phyloP scores from a whole-genome alignment of 2,329 filamentous ascomycete species.

The Albifimbria verrucaria region DNA sequence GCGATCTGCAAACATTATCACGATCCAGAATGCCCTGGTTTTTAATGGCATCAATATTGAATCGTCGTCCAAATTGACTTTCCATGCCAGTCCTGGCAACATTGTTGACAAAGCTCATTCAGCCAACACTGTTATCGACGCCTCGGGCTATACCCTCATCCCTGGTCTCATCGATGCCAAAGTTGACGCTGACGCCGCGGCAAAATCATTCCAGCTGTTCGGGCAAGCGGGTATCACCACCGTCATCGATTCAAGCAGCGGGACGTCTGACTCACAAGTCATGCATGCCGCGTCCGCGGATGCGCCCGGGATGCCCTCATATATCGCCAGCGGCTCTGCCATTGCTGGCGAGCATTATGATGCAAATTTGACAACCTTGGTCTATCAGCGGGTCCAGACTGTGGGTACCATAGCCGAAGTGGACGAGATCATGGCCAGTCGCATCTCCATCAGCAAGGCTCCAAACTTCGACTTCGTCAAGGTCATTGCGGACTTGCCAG shows the following conservation, averaged over 20 bases:
- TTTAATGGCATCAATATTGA: neutral
- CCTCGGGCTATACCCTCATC: conserved; percentile 9
- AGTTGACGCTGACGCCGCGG: conserved; percentile 4
- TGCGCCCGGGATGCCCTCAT: neutral
- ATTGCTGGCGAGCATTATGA: neutral
- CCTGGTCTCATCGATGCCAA: conserved; percentile 13
- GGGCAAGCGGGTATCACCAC: conserved; percentile 10
- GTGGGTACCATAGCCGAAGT: conserved; percentile 2
- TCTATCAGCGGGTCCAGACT: conserved; percentile 2
- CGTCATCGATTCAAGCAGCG: conserved; percentile 11
- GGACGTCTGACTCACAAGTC: neutral
- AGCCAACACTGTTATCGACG: conserved; percentile 29
- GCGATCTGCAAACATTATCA: neutral
- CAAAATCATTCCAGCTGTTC: conserved; percentile 1
- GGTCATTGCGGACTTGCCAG: conserved; percentile 16
- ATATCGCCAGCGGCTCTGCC: neutral
- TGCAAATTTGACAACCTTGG: neutral
- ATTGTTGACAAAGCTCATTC: neutral
- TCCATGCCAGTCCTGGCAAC: neutral
- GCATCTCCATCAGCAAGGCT: neutral
- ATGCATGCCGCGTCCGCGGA: neutral
- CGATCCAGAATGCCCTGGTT: neutral
- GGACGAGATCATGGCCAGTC: conserved; percentile 1
- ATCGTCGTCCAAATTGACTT: neutral
- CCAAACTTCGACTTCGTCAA: conserved; percentile 23